Base-by-base conservation (phyloP, 345 rosid species). In the Rhodamnia argentea region DNA sequence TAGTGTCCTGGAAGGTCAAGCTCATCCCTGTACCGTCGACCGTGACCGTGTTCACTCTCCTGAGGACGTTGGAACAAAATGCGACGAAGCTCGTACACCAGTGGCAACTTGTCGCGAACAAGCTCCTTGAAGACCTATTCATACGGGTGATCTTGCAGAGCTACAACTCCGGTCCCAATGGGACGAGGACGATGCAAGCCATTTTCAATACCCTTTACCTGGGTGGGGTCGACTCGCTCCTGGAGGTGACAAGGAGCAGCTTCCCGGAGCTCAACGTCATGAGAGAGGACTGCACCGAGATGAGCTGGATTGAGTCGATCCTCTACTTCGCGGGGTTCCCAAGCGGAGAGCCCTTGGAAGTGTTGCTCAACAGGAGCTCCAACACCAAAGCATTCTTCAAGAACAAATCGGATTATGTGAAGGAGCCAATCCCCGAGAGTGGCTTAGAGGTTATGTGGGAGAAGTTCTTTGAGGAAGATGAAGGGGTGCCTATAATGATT, bases 221-320 rank as follows among this genome's bases (percentile, higher is more conserved):
- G 1, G 96, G 95, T 13, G 62, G 81, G 20, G 51, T 83, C 13
- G 85, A 81, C 4, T 62, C 57, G 32, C 56, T 94, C 0, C 82
- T 91, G 2, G 7, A 83, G 1, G 24, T 93, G 22, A 85, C 88
- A 83, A 59, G 74, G 10, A 32, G 64, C 0, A 87, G 59, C 54
- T 92, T 91, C 83, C 92, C 92, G 5, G 91, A 92, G 78, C 57
- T 94, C 58, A 91, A 90, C 53, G 84, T 94, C 40, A 51, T 47
- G 50, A 81, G 52, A 18, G 82, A 82, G 23, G 90, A 92, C 22
- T 92, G 93, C 82, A 89, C 16, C 6, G 94, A 92, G 85, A 87
- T 89, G 91, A 92, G 91, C 37, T 94, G 95, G 96, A 86, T 90
- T 6, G 89, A 93, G 47, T 89, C 93, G 0, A 75, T 86, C 32